Evolutionary conservation across 1,284 basidiomycete genomes (phyloP), one percentile per base, ranked within the genome.

Genomic region (Heterobasidion parviporum): DNA sequence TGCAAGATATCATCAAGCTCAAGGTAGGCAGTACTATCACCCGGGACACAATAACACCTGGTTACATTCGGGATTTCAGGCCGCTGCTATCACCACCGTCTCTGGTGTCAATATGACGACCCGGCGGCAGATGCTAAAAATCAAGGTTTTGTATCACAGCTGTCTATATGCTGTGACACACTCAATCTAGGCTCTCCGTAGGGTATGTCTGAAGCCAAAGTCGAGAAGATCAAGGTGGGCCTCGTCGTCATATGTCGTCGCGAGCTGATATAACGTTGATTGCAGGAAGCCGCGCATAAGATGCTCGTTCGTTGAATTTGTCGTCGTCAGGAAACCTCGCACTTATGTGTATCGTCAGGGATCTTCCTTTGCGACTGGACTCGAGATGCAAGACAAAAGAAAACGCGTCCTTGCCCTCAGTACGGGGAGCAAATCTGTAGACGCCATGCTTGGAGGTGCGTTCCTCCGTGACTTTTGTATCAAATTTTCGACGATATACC

Each of bases 1-100:
- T 94, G 35, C 90, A 94, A 73, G 94, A 97, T 67, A 95, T 97
- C 56, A 69, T 87, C 56, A 97, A 97, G 72, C 83, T 97, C 61
- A 96, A 96, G 74, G 90, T 89, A 51, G 51, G 62, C 7, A 26
- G 26, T 26, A 6, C 41, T 41, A 4, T 41, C 38, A 4, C 8
- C 8, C 38, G 10, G 7, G 10, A n/a, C n/a, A 41, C 38, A n/a
- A 41, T n/a, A 8, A 12, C 38, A 41, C n/a, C 38, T 41, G 3
- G 38, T 41, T 41, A 12, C 38, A 41, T 10, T 41, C 8, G 12
- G 38, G 51, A 20, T 38, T 61, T 60, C 51, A 89, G 87, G 71
- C 81, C 48, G 83, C 85, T 41, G 81, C 87, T 2, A 84, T 91
- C 52, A 83, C 90, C 62, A 92, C 89, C 1, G 78, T 92, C 2